Base-by-base conservation (phyloP, 352 stramenopile genomes). In the Globisporangium nodosum region DNA sequence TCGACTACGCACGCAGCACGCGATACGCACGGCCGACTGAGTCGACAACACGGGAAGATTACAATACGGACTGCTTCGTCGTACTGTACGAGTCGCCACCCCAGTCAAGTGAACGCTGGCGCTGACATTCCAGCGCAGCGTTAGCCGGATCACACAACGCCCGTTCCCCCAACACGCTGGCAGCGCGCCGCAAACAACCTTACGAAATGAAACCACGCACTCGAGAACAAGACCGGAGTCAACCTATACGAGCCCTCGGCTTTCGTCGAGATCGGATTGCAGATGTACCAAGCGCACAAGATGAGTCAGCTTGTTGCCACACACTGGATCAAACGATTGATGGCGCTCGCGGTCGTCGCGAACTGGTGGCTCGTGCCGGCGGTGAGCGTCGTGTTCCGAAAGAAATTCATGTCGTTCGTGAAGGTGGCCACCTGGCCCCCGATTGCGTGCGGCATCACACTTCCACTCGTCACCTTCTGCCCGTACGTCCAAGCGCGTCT, bases 361-460 rank as follows among this genome's bases (percentile, higher is more conserved):
- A 73, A 73, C 42, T 73, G 66, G 43, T 69, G 57, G 54, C 63
- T 61, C 24, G 69, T 59, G n/a, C 62, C 58, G 16, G 33, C 69
- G 9, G 18, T 64, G n/a, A 42, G 59, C n/a, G 49, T 49, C 13
- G 12, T 60, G 21, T 39, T 65, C 33, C 56, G 20, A 12, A 54
- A 60, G n/a, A 27, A 42, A 13, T 30, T 56, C 0, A 8, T 57
- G 16, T 35, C 56, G 20, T 60, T 70, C 9, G 47, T 52, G 6
- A 27, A 27, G 24, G 24, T 27, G 24, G 24, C 24, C 24, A 27
- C 24, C 24, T 27, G 24, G 24, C 24, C 24, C 24, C 2, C 24
- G 24, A 27, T 27, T 27, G 24, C 1, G 24, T 27, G 24, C 24
- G 24, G 24, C 24, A 27, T 27, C 24, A 27, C 24, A 27, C 24